A percentile compares a stretch with the other conserved stretches of the same genome.
Conservation (phyloP, 2,329 filamentous ascomycete genomes). For the Simplicillium aogashimaense region DNA sequence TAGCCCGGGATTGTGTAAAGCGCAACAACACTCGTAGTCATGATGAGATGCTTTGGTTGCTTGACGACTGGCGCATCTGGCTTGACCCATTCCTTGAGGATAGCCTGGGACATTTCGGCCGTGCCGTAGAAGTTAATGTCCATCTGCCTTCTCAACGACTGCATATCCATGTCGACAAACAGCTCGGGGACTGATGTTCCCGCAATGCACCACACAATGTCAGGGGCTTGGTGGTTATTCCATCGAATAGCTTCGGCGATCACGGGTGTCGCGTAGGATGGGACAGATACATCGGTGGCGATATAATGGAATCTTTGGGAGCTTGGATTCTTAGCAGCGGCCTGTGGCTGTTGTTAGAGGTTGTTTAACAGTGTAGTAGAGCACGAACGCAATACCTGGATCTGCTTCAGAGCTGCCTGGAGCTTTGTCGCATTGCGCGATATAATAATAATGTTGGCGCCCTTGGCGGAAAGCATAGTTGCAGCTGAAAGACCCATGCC, state of each 20-base stretch:
- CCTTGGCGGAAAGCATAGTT: slow-evolving; percentile 66
- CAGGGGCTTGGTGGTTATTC: slow-evolving; percentile 66
- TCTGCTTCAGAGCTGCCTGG: slow-evolving; percentile 53
- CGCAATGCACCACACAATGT: slow-evolving; percentile 87
- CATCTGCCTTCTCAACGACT: slow-evolving; percentile 67
- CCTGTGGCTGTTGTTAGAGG: slow-evolving; percentile 26
- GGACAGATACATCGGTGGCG: slow-evolving; percentile 67
- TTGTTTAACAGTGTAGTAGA: slow-evolving; percentile 2
- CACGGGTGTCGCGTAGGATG: slow-evolving; percentile 59
- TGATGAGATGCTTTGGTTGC: slow-evolving; percentile 67
- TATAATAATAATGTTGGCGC: slow-evolving; percentile 79
- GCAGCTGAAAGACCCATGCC: slow-evolving; percentile 79
- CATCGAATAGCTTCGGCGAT: slow-evolving; percentile 64
- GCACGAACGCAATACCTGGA: slow-evolving; percentile 39
- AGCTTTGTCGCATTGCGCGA: slow-evolving; percentile 71
- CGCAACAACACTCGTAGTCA: slow-evolving; percentile 70
- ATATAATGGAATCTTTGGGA: slow-evolving; percentile 77
- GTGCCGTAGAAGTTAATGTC: slow-evolving; percentile 86
- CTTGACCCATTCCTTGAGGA: slow-evolving; percentile 64
- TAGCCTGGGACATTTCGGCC: slow-evolving; percentile 76
- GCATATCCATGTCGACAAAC: slow-evolving; percentile 63
- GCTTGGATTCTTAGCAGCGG: slow-evolving; percentile 52
- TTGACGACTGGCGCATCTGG: slow-evolving; percentile 30
- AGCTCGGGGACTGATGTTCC: slow-evolving; percentile 65
- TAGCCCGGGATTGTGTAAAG: slow-evolving; percentile 78